A percentile compares a stretch with the other conserved stretches of the same genome.
phyloP scores from a whole-genome alignment of 2,329 filamentous ascomycete genomes.

The Xylaria sp. region DNA sequence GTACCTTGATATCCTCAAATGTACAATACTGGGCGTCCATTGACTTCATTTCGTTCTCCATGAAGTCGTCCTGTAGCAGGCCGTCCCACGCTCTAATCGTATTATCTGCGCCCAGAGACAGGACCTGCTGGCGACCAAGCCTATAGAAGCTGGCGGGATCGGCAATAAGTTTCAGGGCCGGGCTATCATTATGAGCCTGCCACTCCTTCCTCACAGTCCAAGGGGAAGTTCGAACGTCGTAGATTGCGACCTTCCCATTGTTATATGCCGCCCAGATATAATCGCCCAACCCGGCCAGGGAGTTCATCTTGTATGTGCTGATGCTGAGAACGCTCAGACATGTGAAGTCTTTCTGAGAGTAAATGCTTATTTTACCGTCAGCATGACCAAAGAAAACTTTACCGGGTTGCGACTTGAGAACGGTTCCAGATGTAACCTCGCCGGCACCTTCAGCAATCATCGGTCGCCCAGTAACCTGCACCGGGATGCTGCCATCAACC shows the following conservation, averaged over 20 bases:
- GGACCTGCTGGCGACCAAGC: slow-evolving; percentile 75
- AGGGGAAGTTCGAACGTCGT: slow-evolving; percentile 74
- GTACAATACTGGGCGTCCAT: slow-evolving; percentile 77
- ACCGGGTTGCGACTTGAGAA: slow-evolving; percentile 67
- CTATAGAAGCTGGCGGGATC: slow-evolving; percentile 82
- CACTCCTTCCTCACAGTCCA: slow-evolving; percentile 94
- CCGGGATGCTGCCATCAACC: slow-evolving; percentile 59
- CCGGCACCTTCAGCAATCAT: slow-evolving; percentile 68
- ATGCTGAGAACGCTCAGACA: slow-evolving; percentile 79
- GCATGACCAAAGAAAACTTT: slow-evolving; percentile 85
- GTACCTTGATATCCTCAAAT: slow-evolving; percentile 73
- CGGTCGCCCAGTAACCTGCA: slow-evolving; percentile 69
- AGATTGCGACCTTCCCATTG: slow-evolving; percentile 88
- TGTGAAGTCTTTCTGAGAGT: slow-evolving; percentile 68
- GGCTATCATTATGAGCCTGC: slow-evolving; percentile 74
- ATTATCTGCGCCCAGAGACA: slow-evolving; percentile 83
- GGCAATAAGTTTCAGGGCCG: slow-evolving; percentile 69
- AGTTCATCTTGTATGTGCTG: slow-evolving; percentile 93
- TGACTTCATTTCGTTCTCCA: slow-evolving; percentile 84
- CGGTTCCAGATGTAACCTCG: slow-evolving; percentile 79
- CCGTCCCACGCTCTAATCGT: slow-evolving; percentile 86
- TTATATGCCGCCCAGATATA: slow-evolving; percentile 93
- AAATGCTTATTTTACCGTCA: slow-evolving; percentile 94
- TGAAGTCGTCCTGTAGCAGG: slow-evolving; percentile 85
- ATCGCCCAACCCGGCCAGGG: slow-evolving; percentile 71